Evolutionary conservation across 2,329 filamentous ascomycete species (phyloP), one percentile per base, ranked within the genome.

Genomic region (Cladosporium sp.): DNA sequence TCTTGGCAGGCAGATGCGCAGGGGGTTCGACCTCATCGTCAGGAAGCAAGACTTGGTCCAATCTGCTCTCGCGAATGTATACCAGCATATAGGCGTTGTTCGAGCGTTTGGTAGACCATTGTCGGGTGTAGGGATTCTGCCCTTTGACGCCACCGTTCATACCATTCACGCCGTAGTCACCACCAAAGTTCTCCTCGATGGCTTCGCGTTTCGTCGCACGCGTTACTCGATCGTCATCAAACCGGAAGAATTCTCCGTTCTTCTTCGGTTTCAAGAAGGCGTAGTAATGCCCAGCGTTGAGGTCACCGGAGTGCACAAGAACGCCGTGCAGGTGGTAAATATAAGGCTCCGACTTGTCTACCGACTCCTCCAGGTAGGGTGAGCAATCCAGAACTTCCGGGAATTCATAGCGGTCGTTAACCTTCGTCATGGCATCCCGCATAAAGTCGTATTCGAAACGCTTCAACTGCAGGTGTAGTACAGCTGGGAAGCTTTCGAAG

Each of bases 81-180:
- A 98, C 95, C 76, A 98, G 73, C 93, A 98, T 98, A 76, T 98
- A 98, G 4, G 93, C 95, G 68, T 91, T 98, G 79, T 85, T 86
- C 2, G 82, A 85, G 43, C 82, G 76, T 63, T 86, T 86, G 3
- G 80, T 78, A 2, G 82, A 84, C 68, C 81, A 77, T 16, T 79
- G 80, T 37, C 82, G 73, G 9, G 82, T 82, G 62, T 84, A 85
- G 2, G 81, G 83, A 61, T 85, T 85, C 52, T 82, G 76, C 53
- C 81, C 77, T 46, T 77, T 78, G 33, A 71, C 59, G n/a, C 74
- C 72, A 7, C 81, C 82, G 56, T 84, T 83, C 8, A 72, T 68
- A 43, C 78, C 72, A 49, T 78, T 75, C 3, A 62, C 68, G 1
- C 62, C 57, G 48, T 90, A 95, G 65, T 95, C 89, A 50, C 93